Base-by-base conservation (phyloP, 1,139 yeast species). In the Nakaseomyces uthaithaninus region DNA sequence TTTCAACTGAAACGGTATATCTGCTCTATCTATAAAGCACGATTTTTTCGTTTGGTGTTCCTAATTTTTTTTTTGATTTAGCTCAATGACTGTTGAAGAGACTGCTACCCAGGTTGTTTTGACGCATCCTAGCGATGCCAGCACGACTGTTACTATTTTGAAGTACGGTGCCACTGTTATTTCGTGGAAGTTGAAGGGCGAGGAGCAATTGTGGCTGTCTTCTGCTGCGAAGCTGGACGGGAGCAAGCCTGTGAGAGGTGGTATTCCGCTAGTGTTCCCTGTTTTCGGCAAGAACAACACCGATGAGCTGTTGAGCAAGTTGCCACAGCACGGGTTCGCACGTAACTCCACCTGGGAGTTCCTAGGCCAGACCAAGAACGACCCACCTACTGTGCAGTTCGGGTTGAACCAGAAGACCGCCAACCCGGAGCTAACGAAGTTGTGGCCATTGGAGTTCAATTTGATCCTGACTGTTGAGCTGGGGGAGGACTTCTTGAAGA, bases 281-380 rank as follows among this genome's bases (percentile, higher is more conserved):
- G 80, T 87, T 6, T 91, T 91, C 62, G 97, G 98, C 45, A 86
- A 84, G 59, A 73, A 78, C 18, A 59, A 64, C n/a, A 53, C 65
- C 16, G 59, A 56, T 41, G 55, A 49, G 20, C 42, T 48, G 33
- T 60, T 68, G 45, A 59, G 59, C 31, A 49, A 59, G 55, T 73
- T 91, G 51, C 96, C 96, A 11, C 97, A 91, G 65, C 98, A 91
- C 59, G 98, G 98, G 2, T 84, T 91, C 65, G 97, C 95, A 12
- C 73, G 98, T 61, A 82, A 75, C 60, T 78, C 91, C 4, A 66
- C 69, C 4, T 91, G 97, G 97, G 96, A 89, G 62, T 83, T 87
- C 53, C 68, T 91, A 45, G 98, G 98, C 25, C 93, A 85, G 63
- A 72, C 80, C 10, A 71, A 69, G 23, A 68, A 64, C 35, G 58